Percentiles rank a stretch among this genome's conserved stretches.
phyloP scores from a whole-genome alignment of 805 yeast species.

The Candida loeiensis region DNA sequence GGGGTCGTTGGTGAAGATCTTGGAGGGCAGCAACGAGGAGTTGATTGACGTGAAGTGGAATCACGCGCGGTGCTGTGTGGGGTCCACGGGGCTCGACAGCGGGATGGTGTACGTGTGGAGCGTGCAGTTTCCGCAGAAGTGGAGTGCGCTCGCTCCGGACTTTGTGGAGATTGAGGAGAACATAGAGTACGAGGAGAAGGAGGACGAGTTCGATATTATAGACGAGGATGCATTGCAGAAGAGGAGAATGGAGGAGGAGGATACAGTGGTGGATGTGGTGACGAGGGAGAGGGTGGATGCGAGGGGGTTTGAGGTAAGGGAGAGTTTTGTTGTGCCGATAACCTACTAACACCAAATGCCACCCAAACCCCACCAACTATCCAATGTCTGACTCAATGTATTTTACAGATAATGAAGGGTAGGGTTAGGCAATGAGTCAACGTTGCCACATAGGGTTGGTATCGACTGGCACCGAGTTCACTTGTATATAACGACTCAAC shows the following conservation, averaged over 20 bases:
- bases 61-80: constrained; percentile 64
- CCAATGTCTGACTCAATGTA: too few species aligned
- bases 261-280: constrained; percentile 59
- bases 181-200: constrained; percentile 80
- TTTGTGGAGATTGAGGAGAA: constrained; percentile 93
- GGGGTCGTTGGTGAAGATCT: constrained; percentile 84
- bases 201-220: constrained; percentile 85
- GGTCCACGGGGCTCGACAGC: constrained; percentile 80
- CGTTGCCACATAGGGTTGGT: too few species aligned
- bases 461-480: too few species aligned
- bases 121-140: constrained; percentile 77
- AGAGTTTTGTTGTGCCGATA: constrained; percentile 62
- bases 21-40: constrained; percentile 90
- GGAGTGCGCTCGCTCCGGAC: constrained; percentile 97
- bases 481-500: too few species aligned
- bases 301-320: constrained; percentile 55
- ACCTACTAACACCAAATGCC: constrained; percentile 20
- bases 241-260: constrained; percentile 61
- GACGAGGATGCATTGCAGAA: constrained; percentile 63
- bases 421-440: too few species aligned
- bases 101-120: constrained; percentile 85
- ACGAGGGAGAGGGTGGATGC: constrained; percentile 65
- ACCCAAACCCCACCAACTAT: too few species aligned
- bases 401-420: too few species aligned
- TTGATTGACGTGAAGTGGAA: constrained; percentile 87